Conservation (phyloP, 176 grass and related monocot species). For the Cenchrus fungigraminus region DNA sequence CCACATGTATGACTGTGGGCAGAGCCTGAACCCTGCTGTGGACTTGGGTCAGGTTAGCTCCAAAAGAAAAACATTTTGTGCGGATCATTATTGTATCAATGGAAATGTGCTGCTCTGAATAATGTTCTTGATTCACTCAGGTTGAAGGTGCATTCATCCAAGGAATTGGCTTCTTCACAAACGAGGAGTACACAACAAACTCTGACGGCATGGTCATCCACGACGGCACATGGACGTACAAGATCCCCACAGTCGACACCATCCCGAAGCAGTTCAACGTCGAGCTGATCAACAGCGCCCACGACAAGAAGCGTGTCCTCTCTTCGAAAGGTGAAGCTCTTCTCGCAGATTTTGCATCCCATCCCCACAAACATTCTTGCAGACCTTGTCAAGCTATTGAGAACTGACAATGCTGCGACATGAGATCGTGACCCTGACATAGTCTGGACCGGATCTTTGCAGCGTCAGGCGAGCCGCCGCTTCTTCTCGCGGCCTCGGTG, state of each 20-base stretch:
- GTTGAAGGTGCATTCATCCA: constrained; percentile 75
- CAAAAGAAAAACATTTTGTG: neutral
- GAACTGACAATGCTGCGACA: neutral
- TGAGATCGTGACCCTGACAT: neutral
- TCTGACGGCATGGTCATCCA: constrained; percentile 66
- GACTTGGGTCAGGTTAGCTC: constrained; percentile 77
- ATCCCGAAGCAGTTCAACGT: constrained; percentile 87
- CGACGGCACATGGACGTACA: constrained; percentile 89
- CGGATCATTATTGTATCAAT: neutral
- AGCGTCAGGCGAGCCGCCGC: neutral
- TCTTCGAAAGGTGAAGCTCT: neutral
- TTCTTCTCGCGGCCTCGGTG: neutral
- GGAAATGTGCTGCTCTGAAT: neutral
- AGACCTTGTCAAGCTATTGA: neutral
- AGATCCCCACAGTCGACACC: constrained; percentile 81
- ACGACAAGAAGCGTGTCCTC: constrained; percentile 47
- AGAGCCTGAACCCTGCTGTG: constrained; percentile 85
- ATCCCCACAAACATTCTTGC: neutral
- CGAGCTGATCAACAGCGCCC: constrained; percentile 70
- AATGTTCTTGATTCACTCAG: constrained; percentile 14
- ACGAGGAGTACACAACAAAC: constrained; percentile 72
- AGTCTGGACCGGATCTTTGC: neutral
- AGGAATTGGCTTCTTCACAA: constrained; percentile 78
- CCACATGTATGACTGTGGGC: constrained; percentile 71
- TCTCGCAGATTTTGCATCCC: neutral